Percentiles rank a stretch among this genome's conserved stretches.
Evolutionary conservation across 1,284 basidiomycete genomes (phyloP).

Genomic region (Ganoderma sinense): DNA sequence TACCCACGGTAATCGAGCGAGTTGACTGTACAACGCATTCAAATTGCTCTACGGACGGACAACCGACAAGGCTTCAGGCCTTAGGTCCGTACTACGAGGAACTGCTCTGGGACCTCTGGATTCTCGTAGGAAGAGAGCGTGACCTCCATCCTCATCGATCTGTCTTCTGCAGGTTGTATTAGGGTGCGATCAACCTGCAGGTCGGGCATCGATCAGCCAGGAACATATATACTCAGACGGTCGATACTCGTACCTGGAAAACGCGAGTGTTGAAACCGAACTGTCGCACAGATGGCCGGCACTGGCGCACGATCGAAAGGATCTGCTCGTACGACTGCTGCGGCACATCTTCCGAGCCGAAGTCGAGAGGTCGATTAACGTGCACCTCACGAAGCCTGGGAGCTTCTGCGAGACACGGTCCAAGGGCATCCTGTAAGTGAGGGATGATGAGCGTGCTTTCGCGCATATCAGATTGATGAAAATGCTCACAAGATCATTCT

Average conservation of each 20-base stretch:
- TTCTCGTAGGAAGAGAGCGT: constrained; percentile 62
- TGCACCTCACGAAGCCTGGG: constrained; percentile 55
- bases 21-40: not conserved
- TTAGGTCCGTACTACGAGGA: constrained; percentile 67
- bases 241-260: constrained; percentile 50
- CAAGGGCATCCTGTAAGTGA: constrained; percentile 45
- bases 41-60: not conserved
- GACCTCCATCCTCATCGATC: constrained; percentile 46
- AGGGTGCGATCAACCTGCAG: constrained; percentile 57
- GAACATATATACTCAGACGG: not conserved
- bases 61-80: constrained; percentile 35
- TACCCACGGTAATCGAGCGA: not conserved
- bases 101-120: constrained; percentile 74
- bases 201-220: not conserved
- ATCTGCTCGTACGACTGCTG: constrained; percentile 33
- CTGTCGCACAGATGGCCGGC: constrained; percentile 40
- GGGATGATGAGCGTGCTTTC: not conserved
- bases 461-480: not conserved
- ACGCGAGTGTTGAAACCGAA: constrained; percentile 50
- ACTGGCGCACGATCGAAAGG: constrained; percentile 38
- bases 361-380: constrained; percentile 55
- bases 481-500: constrained; percentile 51
- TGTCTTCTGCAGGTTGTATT: constrained; percentile 43
- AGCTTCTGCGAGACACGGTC: constrained; percentile 42
- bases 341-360: constrained; percentile 37